Conservation (phyloP, 345 rosid species). For the Rubroshorea leprosula region DNA sequence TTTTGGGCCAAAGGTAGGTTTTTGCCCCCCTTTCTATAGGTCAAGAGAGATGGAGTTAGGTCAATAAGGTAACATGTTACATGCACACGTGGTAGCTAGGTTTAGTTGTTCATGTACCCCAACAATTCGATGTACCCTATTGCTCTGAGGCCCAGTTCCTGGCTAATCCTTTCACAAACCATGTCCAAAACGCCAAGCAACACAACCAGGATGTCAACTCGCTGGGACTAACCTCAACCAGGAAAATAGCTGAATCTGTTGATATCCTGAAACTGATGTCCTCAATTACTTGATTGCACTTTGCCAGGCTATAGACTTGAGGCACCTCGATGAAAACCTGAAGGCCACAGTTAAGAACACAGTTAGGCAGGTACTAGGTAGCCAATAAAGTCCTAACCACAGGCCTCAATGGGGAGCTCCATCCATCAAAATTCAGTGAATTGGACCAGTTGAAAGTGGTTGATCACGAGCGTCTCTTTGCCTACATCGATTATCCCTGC, state of each 20-base stretch:
- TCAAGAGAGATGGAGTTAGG: too few relatives aligned
- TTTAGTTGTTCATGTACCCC: constrained; percentile 42
- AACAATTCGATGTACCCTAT: constrained; percentile 47
- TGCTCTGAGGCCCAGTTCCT: constrained; percentile 61
- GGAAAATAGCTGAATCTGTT: constrained; percentile 42
- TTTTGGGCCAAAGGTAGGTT: too few relatives aligned
- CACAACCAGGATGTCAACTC: constrained; percentile 74
- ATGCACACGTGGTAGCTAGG: constrained; percentile 38
- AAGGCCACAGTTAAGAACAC: constrained; percentile 26
- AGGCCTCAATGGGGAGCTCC: constrained; percentile 29
- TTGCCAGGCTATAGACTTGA: constrained; percentile 38
- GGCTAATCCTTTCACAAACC: constrained; percentile 65
- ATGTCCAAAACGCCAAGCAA: constrained; percentile 62
- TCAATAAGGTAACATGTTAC: too few relatives aligned
- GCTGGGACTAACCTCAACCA: constrained; percentile 38
- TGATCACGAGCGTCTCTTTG: constrained; percentile 25
- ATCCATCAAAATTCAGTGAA: constrained; percentile 36
- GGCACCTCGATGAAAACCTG: constrained; percentile 39
- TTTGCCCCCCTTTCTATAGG: too few relatives aligned
- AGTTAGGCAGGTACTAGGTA: constrained; percentile 27
- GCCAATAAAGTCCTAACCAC: constrained; percentile 25
- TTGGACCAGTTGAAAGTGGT: constrained; percentile 30
- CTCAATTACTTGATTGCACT: constrained; percentile 33
- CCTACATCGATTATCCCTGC: constrained; percentile 40
- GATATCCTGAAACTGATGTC: constrained; percentile 62